Evolutionary conservation across 2,329 filamentous ascomycete genomes (phyloP).

Genomic region (Scopulariopsis brevicaulis): DNA sequence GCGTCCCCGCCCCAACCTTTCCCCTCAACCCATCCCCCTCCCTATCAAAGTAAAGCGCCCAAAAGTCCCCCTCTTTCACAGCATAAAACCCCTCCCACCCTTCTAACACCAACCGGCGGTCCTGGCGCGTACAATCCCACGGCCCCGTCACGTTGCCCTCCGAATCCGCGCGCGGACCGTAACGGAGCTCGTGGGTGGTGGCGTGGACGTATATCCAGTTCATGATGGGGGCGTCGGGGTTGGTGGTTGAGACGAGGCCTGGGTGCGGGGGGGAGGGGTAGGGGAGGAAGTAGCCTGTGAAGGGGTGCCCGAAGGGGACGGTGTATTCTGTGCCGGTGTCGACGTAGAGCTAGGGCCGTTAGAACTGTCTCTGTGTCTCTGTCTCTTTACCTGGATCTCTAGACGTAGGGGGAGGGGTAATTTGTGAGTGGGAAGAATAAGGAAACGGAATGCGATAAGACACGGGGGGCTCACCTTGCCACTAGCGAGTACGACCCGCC

Average conservation of each 20-base stretch:
- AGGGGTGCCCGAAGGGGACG: slow-evolving; percentile 31
- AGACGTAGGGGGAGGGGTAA: neutral
- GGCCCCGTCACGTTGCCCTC: slow-evolving; percentile 32
- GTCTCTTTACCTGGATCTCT: too few relatives aligned
- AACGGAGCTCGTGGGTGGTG: slow-evolving; percentile 31
- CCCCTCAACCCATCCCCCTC: slow-evolving; percentile 30
- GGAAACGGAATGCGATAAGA: too few relatives aligned
- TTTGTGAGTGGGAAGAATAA: neutral
- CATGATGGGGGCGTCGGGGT: slow-evolving; percentile 33
- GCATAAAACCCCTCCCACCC: slow-evolving; percentile 38
- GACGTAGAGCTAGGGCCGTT: slow-evolving; percentile 26
- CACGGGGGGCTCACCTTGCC: slow-evolving; percentile 23
- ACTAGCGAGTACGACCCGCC: slow-evolving; percentile 30
- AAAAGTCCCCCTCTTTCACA: slow-evolving; percentile 29
- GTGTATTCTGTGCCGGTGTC: slow-evolving; percentile 23
- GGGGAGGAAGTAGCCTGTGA: slow-evolving; percentile 44
- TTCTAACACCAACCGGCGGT: slow-evolving; percentile 34
- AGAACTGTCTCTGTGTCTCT: neutral
- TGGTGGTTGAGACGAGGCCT: slow-evolving; percentile 35
- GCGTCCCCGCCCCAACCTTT: slow-evolving; percentile 31
- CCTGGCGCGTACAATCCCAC: slow-evolving; percentile 39
- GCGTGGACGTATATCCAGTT: slow-evolving; percentile 39
- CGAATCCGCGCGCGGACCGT: slow-evolving; percentile 28
- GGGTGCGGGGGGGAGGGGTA: slow-evolving; percentile 39
- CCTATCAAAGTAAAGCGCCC: slow-evolving; percentile 34